Evolutionary conservation across 2,329 filamentous ascomycete genomes (phyloP), one percentile per base, ranked within the genome.

Genomic region (Purpureocillium takamizusanense): DNA sequence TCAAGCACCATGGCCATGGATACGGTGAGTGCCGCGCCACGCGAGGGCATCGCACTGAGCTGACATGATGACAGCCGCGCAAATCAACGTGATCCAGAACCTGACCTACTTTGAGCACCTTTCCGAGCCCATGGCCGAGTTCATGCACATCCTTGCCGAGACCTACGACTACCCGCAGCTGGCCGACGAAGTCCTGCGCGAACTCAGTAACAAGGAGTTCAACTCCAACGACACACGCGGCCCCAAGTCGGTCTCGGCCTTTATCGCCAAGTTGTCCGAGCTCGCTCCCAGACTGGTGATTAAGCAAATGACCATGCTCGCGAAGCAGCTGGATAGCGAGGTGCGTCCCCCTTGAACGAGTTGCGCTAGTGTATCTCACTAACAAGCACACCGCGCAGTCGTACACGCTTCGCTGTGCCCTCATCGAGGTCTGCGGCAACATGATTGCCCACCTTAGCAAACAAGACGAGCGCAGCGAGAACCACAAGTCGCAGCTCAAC

Each of bases 71-170:
- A 31, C 51, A 94, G 86, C 86, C 37, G 92, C 92, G 2, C 92
- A 98, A 71, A 97, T 94, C 35, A 94, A 89, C 33, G 94, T 98
- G 53, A 89, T 97, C 39, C 92, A 98, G 60, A 97, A 92, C 56
- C 66, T 98, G 48, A 95, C 92, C 5, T 98, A 98, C 59, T 98
- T 97, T 53, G 92, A 98, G 63, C 92, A 98, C 61, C 67, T 98
- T n/a, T 90, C 92, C 1, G 92, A 98, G 55, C 92, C 92, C 2
- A 98, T 98, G 92, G 92, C 92, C 25, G 94, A 98, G 59, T 95
- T 98, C 52, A 68, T 98, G 4, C 87, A 97, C 52, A 98, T 97
- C 53, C 70, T 98, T 18, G 83, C 89, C 1, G 89, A 97, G 57
- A 90, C 95, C 66, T 98, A 97, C 65, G 92, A 98, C 62, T 94